Evolutionary conservation across 441 rosid genomes (phyloP).

Genomic region (Flueggea neowawraea): DNA sequence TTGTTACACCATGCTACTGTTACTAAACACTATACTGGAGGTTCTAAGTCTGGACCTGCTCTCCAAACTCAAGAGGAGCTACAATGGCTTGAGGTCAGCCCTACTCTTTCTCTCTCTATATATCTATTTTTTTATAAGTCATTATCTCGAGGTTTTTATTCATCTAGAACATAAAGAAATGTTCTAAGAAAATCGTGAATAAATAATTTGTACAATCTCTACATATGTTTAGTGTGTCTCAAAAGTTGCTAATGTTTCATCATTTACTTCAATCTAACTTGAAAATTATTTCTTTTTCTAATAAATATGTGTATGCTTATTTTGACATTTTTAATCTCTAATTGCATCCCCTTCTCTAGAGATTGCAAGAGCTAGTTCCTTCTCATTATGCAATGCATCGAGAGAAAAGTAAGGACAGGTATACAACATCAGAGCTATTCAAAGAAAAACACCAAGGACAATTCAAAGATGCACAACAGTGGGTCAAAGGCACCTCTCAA

Average conservation of each 20-base stretch:
- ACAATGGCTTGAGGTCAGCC: slow-evolving; percentile 19
- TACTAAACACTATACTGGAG: slow-evolving; percentile 4
- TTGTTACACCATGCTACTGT: slow-evolving; percentile 20
- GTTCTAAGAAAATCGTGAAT: no score
- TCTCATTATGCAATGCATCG: slow-evolving; percentile 7
- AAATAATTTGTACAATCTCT: no score
- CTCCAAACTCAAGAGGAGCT: slow-evolving; percentile 18
- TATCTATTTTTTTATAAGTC: no score
- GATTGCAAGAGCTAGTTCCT: slow-evolving; percentile 10
- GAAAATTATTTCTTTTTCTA: no score
- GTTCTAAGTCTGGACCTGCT: slow-evolving; percentile 9
- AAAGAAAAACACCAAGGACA: neutral
- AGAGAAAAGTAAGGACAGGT: neutral
- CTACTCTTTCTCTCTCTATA: no score
- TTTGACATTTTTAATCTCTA: neutral
- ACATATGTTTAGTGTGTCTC: no score
- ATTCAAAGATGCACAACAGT: slow-evolving; percentile 10
- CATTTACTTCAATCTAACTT: no score
- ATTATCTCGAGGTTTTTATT: no score
- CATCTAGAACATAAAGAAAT: no score
- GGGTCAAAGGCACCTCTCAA: slow-evolving; percentile 21
- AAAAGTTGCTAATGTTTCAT: no score
- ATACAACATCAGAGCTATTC: slow-evolving; percentile 12
- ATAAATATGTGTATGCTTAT: neutral
- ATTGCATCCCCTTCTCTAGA: neutral